A percentile compares a stretch with the other conserved stretches of the same genome.
These are phyloP conservation scores for Neospora caninum DNA, from an alignment of 169 alveolate genomes.

Conservation along the genomic window DNA sequence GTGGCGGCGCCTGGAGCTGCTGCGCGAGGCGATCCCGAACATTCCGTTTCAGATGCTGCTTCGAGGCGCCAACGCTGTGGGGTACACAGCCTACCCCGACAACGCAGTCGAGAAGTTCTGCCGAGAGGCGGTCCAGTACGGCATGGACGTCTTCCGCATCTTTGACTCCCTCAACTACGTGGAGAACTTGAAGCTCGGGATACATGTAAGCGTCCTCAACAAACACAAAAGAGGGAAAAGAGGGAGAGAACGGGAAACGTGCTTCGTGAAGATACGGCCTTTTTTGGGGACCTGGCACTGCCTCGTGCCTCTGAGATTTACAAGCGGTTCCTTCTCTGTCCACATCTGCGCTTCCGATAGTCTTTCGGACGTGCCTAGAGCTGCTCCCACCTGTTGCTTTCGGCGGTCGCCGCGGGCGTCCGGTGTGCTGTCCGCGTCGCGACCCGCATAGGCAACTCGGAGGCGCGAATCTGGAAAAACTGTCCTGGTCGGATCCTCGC, in stretches of 20 bases:
- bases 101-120: conserved; percentile 37
- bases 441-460: no score
- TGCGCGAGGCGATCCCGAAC: conserved; percentile 44
- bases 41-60: conserved; percentile 55
- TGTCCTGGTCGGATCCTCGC: no score
- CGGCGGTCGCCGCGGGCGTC: no score
- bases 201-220: neutral
- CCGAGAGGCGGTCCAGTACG: conserved; percentile 42
- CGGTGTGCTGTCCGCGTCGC: no score
- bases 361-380: no score
- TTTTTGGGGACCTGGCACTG: no score
- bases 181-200: conserved; percentile 45
- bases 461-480: no score
- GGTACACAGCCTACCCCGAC: conserved; percentile 54
- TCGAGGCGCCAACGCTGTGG: conserved; percentile 52
- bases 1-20: conserved; percentile 52
- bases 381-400: no score
- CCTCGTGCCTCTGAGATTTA: no score
- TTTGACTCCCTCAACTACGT: conserved; percentile 51
- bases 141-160: conserved; percentile 53
- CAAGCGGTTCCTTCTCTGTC: no score
- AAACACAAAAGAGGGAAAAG: neutral
- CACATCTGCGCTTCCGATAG: no score
- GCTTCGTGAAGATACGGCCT: no score
- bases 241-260: neutral